Evolutionary conservation across 2,329 filamentous ascomycete species (phyloP).

Genomic region (Claviceps digitariae): DNA sequence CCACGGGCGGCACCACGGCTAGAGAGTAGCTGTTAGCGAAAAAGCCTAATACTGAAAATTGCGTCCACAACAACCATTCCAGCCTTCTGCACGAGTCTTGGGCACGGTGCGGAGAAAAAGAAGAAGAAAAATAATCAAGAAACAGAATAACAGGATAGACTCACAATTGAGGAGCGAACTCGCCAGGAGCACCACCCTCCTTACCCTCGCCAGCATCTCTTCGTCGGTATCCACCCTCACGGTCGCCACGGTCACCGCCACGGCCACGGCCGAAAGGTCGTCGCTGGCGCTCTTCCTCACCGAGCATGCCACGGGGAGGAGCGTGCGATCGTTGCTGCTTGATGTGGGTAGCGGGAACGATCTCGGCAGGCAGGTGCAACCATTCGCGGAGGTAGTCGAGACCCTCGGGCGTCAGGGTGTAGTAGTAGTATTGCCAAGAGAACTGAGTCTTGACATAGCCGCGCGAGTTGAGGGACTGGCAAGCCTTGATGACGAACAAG

Average conservation of each 20-base stretch:
- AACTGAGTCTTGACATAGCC: slow-evolving; percentile 99
- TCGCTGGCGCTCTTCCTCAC: slow-evolving; percentile 68
- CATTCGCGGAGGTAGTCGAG: slow-evolving; percentile 99
- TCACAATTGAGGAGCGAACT: slow-evolving; percentile 85
- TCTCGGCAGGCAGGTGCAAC: slow-evolving; percentile 99
- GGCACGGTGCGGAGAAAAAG: not conserved
- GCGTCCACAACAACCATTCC: not conserved
- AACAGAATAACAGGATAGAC: slow-evolving; percentile 18
- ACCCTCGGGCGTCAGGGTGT: slow-evolving; percentile 98
- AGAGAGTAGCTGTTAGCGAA: slow-evolving; percentile 6
- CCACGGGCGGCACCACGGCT: slow-evolving; percentile 71
- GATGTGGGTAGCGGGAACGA: slow-evolving; percentile 98
- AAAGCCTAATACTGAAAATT: not conserved
- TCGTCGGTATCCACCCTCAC: slow-evolving; percentile 84
- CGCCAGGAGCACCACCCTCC: slow-evolving; percentile 83
- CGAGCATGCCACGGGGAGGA: slow-evolving; percentile 97
- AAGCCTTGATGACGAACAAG: slow-evolving; percentile 98
- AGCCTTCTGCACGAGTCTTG: not conserved
- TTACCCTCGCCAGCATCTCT: slow-evolving; percentile 77
- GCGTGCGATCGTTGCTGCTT: slow-evolving; percentile 99
- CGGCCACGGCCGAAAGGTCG: slow-evolving; percentile 73
- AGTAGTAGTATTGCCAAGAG: slow-evolving; percentile 99
- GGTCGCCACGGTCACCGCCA: slow-evolving; percentile 59
- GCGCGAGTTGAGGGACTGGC: slow-evolving; percentile 94
- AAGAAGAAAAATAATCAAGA: not conserved